These are phyloP conservation scores for Saccharomyces jurei DNA, from an alignment of 805 yeast species.

Conservation along the genomic window DNA sequence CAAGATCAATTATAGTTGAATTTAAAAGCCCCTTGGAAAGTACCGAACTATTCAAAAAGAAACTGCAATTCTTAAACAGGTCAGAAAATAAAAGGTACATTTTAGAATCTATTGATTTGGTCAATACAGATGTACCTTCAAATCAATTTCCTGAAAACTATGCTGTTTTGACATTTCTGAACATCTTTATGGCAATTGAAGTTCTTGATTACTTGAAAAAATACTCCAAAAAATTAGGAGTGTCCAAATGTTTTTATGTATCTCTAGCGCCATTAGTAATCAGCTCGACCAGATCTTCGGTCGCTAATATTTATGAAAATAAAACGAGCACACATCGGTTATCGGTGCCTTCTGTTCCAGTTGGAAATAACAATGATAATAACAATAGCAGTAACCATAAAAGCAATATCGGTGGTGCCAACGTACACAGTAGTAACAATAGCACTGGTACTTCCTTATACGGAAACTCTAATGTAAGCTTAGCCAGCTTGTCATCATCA, in stretches of 20 bases:
- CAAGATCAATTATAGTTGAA: conserved; percentile 23
- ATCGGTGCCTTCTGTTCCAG: not conserved
- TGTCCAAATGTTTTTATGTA: conserved; percentile 14
- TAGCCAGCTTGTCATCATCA: conserved; percentile 11
- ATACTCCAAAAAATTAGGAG: conserved; percentile 3
- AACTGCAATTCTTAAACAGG: conserved; percentile 8
- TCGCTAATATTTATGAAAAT: not conserved
- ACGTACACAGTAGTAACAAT: not conserved
- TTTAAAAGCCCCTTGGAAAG: conserved; percentile 9
- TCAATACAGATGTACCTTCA: conserved; percentile 9
- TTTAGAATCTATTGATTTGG: conserved; percentile 20
- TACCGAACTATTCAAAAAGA: conserved; percentile 9
- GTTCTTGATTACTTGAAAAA: conserved; percentile 14
- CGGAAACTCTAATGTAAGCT: conserved; percentile 7
- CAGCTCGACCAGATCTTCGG: not conserved
- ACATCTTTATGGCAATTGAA: conserved; percentile 24
- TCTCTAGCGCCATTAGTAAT: conserved; percentile 3
- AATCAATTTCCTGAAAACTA: conserved; percentile 19
- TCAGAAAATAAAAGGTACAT: conserved; percentile 20
- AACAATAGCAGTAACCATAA: not conserved
- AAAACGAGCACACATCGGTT: not conserved
- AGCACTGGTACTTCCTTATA: not conserved
- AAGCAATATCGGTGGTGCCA: not conserved
- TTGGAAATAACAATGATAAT: conserved; percentile 3
- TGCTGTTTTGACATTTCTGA: conserved; percentile 20